Conservation (phyloP, 2,329 filamentous ascomycete species). For the Sporothrix phasma region DNA sequence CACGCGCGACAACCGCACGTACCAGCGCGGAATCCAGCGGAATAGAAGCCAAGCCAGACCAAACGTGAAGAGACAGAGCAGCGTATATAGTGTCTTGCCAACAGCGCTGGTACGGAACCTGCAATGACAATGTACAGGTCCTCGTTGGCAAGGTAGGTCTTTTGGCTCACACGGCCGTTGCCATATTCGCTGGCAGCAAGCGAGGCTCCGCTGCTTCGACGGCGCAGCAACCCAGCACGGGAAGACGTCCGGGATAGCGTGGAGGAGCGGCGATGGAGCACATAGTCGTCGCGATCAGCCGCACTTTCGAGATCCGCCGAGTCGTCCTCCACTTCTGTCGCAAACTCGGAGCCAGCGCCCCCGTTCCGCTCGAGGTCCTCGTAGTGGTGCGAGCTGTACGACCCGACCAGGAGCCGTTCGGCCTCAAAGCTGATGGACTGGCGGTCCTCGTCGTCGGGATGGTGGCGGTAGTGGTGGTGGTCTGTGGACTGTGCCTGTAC, state of each 20-base stretch:
- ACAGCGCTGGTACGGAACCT: constrained; percentile 66
- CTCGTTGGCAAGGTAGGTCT: constrained; percentile 86
- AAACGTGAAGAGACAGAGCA: constrained; percentile 59
- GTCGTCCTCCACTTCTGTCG: constrained; percentile 25
- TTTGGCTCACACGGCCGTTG: constrained; percentile 65
- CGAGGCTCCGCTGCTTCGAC: constrained; percentile 60
- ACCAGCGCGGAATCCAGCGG: constrained; percentile 83
- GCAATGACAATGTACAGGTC: constrained; percentile 90
- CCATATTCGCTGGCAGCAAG: constrained; percentile 49
- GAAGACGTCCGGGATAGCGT: constrained; percentile 46
- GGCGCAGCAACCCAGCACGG: constrained; percentile 57
- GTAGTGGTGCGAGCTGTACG: constrained; percentile 7
- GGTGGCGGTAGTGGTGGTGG: neutral
- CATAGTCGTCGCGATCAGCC: constrained; percentile 34
- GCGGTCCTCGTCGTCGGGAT: neutral
- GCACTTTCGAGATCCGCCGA: constrained; percentile 28
- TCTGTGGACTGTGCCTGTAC: neutral
- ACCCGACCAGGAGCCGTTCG: constrained; percentile 12
- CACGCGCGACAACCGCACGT: constrained; percentile 62
- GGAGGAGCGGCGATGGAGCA: constrained; percentile 53
- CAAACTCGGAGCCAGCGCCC: constrained; percentile 23
- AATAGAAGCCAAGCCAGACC: constrained; percentile 78
- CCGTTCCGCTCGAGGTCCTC: constrained; percentile 29
- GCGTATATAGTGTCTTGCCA: constrained; percentile 59
- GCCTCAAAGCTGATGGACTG: constrained; percentile 24